Evolutionary conservation across 805 yeast genomes (phyloP).

Genomic region (Candida qinlingensis): DNA sequence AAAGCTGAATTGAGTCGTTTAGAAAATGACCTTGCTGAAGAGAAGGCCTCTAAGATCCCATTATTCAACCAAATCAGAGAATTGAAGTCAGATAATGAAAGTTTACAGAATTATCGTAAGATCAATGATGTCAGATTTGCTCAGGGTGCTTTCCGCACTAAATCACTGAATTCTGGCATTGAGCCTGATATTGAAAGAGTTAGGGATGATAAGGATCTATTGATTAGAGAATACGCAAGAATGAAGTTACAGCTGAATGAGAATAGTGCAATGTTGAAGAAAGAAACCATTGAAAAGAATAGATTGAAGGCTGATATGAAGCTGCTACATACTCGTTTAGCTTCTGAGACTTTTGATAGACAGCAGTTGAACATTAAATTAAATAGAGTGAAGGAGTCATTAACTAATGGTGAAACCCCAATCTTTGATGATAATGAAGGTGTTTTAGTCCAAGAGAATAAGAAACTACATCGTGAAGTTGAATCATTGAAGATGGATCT

Average conservation of each 20-base stretch:
- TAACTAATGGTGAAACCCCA: conserved; percentile 22
- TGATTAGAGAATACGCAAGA: conserved; percentile 37
- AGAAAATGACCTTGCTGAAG: conserved; percentile 22
- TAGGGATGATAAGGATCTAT: conserved; percentile 22
- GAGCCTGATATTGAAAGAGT: conserved; percentile 21
- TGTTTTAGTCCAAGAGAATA: conserved; percentile 18
- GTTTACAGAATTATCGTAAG: conserved; percentile 20
- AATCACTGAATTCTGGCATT: conserved; percentile 17
- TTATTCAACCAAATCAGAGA: conserved; percentile 24
- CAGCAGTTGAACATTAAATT: conserved; percentile 42
- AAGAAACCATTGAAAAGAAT: conserved; percentile 37
- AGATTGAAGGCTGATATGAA: conserved; percentile 51
- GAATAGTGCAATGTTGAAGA: conserved; percentile 41
- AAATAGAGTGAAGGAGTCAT: conserved; percentile 27
- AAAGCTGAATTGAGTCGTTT: conserved; percentile 24
- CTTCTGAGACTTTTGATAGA: conserved; percentile 57
- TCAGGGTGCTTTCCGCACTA: conserved; percentile 21
- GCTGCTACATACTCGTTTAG: conserved; percentile 57
- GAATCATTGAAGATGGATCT: conserved; percentile 43
- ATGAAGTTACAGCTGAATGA: conserved; percentile 50
- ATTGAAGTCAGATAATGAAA: conserved; percentile 31
- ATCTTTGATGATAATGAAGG: conserved; percentile 22
- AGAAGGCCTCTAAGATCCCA: conserved; percentile 26
- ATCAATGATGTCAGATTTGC: conserved; percentile 18
- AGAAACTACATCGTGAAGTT: conserved; percentile 36